Base-by-base conservation (phyloP, 257 asterid species). In the Lavandula angustifolia region DNA sequence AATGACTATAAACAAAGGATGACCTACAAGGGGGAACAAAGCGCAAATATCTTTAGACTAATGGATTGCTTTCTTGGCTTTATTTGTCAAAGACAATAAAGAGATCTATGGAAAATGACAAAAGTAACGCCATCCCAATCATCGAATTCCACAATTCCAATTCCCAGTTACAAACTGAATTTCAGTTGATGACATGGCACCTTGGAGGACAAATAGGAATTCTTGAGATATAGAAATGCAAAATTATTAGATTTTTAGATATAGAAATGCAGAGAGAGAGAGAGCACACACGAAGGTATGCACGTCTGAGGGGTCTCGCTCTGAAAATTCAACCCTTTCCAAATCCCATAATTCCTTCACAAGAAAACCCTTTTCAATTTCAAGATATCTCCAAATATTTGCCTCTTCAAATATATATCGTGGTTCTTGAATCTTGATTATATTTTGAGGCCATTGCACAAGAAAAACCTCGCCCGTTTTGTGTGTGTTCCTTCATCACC, bases 131-230 rank as follows among this genome's bases (percentile, higher is more conserved):
- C 72, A 73, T 81, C 88, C 38, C 82, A 79, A 79, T 87, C 89
- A 79, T 75, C 31, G 62, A 70, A 69, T 73, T 47, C 35, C 66
- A 37, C 56, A 8, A 64, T 78, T 71, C 64, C 75, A 49, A 31
- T 63, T 22, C 69, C 76, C 58, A 77, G 69, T 62, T 58, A 33
- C 73, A 75, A 75, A 71, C 83, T 73, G 82, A 77, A 73, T 71
- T 79, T 65, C 74, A 73, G 82, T 73, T 73, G 86, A 71, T 78
- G 94, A 81, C 91, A 66, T 82, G 87, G 82, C 82, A 57, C 41
- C 59, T 67, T 72, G 58, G 73, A 80, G 82, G 80, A 69, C 75
- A 64, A 63, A 43, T 74, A 49, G 76, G 82, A 78, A 49, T 35
- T 70, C 70, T 60, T 72, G 57, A 69, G 47, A 66, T 59, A 61